Evolutionary conservation across 176 grass and related monocot genomes (phyloP).

Genomic region (Musa itinerans): DNA sequence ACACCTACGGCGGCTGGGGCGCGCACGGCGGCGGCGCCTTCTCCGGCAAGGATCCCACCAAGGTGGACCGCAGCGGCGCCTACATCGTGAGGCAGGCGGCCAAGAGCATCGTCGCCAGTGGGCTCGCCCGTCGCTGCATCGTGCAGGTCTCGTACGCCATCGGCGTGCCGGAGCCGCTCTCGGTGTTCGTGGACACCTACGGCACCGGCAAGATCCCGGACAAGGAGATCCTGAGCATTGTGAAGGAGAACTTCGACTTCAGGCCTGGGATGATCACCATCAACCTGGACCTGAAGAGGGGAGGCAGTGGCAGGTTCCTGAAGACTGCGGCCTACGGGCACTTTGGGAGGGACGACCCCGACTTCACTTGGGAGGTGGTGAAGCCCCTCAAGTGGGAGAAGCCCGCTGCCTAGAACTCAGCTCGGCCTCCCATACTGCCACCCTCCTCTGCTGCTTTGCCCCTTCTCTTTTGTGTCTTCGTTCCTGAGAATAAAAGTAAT

Average conservation of each 20-base stretch:
- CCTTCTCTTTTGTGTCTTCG: too few species aligned
- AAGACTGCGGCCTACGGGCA: conserved; percentile 43
- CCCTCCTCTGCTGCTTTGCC: too few species aligned
- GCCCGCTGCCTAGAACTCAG: conserved; percentile 19
- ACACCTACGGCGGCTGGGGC: conserved; percentile 47
- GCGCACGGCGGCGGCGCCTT: conserved; percentile 42
- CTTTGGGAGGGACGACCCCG: conserved; percentile 36
- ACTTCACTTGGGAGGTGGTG: conserved; percentile 52
- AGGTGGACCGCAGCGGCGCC: conserved; percentile 43
- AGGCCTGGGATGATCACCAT: conserved; percentile 51
- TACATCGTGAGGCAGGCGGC: conserved; percentile 40
- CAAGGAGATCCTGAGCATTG: conserved; percentile 38
- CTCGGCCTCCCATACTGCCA: too few species aligned
- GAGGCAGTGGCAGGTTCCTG: conserved; percentile 25
- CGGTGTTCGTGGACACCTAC: conserved; percentile 43
- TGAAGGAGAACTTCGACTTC: conserved; percentile 41
- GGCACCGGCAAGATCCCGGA: conserved; percentile 42
- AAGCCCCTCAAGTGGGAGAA: conserved; percentile 45
- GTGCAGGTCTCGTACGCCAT: conserved; percentile 48
- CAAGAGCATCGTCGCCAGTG: conserved; percentile 38
- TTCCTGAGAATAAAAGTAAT: too few species aligned
- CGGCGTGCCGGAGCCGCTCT: conserved; percentile 37
- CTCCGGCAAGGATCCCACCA: conserved; percentile 50
- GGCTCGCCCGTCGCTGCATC: conserved; percentile 37
- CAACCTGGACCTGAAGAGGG: conserved; percentile 39